Base-by-base conservation (phyloP, 306 rosid genomes). In the Prosopis cineraria region DNA sequence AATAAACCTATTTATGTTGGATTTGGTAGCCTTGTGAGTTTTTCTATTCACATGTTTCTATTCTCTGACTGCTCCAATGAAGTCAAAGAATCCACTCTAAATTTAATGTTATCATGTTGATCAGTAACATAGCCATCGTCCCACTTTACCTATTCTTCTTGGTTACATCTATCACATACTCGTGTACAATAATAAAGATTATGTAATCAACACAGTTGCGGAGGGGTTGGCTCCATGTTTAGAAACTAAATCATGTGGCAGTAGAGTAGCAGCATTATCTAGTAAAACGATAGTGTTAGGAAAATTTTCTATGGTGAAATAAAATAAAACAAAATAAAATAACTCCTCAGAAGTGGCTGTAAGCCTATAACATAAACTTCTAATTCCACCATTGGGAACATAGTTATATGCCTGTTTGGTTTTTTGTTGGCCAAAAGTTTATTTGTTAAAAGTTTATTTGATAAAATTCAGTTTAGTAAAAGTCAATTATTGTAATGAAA, bases 1-100 rank as follows among this genome's bases (percentile, higher is more conserved):
- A 74, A 82, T 47, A 75, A 24, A 68, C 98, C 98, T 73, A 87
- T 94, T 52, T 94, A 94, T 74, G 78, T 92, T 80, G 98, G 98
- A 85, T 94, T 94, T 79, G 98, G 98, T 36, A 94, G 98, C 91
- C 97, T 94, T 73, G 98, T 94, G 88, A 92, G 98, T 83, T 72
- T 83, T 84, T 77, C 16, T 64, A 10, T 55, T 70, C 47, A 39
- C 70, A 36, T 79, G 45, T 60, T 82, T 82, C 10, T 13, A 45
- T 43, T 80, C 70, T 77, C 65, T 79, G 25, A 62, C 68, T 72
- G 72, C 30, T 30, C 25, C 34, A 73, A 75, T 64, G 52, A 80
- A 60, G 63, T 70, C 40, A 53, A 25, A 22, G 68, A 63, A 52
- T 84, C 9, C 66, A 64, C 72, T 66, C 53, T 37, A 70, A 43